Percentiles rank a stretch among this genome's conserved stretches.
Evolutionary conservation across 495 filamentous ascomycete genomes (phyloP).

Genomic region (Schizothecium vesticola): DNA sequence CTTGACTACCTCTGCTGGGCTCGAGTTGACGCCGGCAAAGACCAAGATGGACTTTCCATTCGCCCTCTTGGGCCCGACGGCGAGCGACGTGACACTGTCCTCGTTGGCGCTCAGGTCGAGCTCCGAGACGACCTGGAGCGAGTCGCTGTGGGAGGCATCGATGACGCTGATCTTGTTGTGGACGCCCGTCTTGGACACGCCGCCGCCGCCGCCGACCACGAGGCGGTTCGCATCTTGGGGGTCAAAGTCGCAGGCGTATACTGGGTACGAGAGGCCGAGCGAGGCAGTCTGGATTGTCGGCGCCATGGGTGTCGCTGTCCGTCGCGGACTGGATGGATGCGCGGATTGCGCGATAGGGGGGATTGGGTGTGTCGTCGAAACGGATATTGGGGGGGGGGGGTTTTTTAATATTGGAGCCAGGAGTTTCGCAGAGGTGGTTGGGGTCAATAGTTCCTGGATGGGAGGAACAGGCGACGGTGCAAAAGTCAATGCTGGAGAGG

Average conservation of each 20-base stretch:
- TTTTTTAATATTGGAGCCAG: background rate
- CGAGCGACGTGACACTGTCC: slow-evolving; percentile 84
- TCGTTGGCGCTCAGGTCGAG: slow-evolving; percentile 80
- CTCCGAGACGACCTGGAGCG: slow-evolving; percentile 62
- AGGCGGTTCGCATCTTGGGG: slow-evolving; percentile 67
- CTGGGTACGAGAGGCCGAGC: slow-evolving; percentile 64
- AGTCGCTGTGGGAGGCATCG: slow-evolving; percentile 54
- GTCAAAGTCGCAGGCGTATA: slow-evolving; percentile 86
- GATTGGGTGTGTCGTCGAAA: background rate
- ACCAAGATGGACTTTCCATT: slow-evolving; percentile 47
- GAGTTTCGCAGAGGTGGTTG: background rate
- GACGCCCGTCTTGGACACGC: slow-evolving; percentile 77
- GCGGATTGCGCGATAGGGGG: background rate
- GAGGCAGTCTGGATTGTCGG: slow-evolving; percentile 24
- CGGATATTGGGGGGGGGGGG: too few species aligned
- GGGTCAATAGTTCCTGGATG: background rate
- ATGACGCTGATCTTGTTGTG: slow-evolving; percentile 83
- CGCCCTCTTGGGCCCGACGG: slow-evolving; percentile 52
- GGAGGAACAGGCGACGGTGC: background rate
- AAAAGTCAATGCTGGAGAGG: background rate
- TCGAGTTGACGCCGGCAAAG: slow-evolving; percentile 86
- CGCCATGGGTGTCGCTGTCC: slow-evolving; percentile 20
- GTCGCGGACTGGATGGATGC: background rate
- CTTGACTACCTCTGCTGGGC: slow-evolving; percentile 57
- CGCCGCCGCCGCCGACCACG: slow-evolving; percentile 87